These are phyloP conservation scores for Lepiota venenata DNA, from an alignment of 768 basidiomycete species.

Conservation along the genomic window DNA sequence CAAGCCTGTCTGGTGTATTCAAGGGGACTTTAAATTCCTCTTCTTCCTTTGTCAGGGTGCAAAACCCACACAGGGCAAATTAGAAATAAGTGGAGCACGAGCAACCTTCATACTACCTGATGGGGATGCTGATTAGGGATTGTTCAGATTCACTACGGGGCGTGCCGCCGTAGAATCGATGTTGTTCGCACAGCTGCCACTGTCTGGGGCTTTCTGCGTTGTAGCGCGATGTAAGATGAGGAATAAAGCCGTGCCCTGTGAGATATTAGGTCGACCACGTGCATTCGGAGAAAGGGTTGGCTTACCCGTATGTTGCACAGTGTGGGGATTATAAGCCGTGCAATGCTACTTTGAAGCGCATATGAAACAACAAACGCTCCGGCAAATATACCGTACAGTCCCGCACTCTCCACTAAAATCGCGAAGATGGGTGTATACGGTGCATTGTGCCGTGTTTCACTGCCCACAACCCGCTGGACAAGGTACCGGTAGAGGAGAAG, in stretches of 20 bases:
- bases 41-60: no score
- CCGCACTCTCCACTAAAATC: not conserved
- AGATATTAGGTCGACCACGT: not conserved
- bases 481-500: not conserved
- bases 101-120: no score
- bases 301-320: not conserved
- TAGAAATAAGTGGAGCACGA: no score
- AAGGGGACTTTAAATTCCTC: no score
- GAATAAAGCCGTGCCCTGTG: slow-evolving; percentile 1
- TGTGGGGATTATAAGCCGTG: not conserved
- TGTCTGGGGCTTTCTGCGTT: not conserved
- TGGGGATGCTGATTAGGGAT: no score
- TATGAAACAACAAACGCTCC: not conserved
- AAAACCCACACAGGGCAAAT: no score
- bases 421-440: not conserved
- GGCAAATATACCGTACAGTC: not conserved
- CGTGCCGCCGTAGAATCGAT: not conserved
- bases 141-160: no score
- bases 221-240: not conserved
- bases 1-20: no score
- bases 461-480: not conserved
- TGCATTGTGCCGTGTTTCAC: not conserved
- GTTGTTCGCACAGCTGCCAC: not conserved
- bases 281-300: not conserved
- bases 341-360: not conserved